Base-by-base conservation (phyloP, 495 filamentous ascomycete genomes). In the Lasiosphaeria hispida region DNA sequence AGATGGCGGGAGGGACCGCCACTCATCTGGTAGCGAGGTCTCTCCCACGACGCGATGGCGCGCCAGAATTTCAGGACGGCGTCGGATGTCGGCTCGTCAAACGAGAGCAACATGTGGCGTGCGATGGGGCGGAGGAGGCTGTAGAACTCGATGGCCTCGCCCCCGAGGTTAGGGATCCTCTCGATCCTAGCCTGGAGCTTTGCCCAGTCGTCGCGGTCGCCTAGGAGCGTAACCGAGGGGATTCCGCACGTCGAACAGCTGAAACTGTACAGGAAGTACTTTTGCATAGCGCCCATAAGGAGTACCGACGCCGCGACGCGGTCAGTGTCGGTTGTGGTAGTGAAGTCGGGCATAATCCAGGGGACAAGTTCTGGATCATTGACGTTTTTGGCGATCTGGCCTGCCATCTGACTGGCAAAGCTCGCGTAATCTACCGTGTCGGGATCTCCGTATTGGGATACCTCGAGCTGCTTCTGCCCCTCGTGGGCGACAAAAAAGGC, bases 401-500 rank as follows among this genome's bases (percentile, higher is more conserved):
- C 23, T 15, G 43, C 44, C 38, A 61, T 52, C 41, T 47, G 7
- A 6, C 41, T 10, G 6, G 45, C 36, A 19, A 60, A 33, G 11
- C 10, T 3, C 17, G 44, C 58, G 15, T 44, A 8, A 34, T 55
- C 36, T 0, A 55, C 50, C 18, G 37, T 51, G 6, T 40, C 36
- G 23, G 34, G 44, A 19, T 11, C 11, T 11, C 33, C 35, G n/a
- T 19, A 11, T 10, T 52, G 10, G 33, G 8, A 39, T 19, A 56
- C 40, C 33, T 36, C 41, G 14, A 56, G 41, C 13, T 19, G 23
- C 19, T 11, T 18, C 43, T 56, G 19, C 8, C 53, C 53, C 33
- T 45, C 6, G 33, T 79, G 74, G 15, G 61, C 41, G 11, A 83
- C 76, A 53, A 83, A 81, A 6, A 59, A 36, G 1, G 61, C 47